Evolutionary conservation across 2,329 filamentous ascomycete genomes (phyloP), one percentile per base, ranked within the genome.

Genomic region (Aspergillus ruber): DNA sequence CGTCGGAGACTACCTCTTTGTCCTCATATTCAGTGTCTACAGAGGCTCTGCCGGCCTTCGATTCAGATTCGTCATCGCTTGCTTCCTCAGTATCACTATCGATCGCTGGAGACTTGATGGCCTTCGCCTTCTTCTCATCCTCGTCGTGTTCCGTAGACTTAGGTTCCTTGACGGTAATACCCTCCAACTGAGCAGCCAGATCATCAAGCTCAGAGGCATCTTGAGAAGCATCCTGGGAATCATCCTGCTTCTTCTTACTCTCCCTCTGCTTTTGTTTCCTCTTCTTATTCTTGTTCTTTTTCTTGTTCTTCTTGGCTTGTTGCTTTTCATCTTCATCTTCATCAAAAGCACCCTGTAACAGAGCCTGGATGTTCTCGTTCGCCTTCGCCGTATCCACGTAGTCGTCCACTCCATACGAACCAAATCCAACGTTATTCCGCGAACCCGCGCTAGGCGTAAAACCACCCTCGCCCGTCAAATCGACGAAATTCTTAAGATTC

Each of bases 11-110:
- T 4, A 49, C 46, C 3, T 54, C 56, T 6, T 67, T 58, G 5
- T 70, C 62, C 0, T 66, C 61, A 50, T 63, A 50, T 48, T 64
- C 43, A 3, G 55, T 47, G 3, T 50, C 46, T 2, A 53, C 55
- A 8, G 67, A 57, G 1, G 58, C 56, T 8, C 67, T 59, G 4
- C 56, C 89, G 44, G 88, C 83, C 0, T 94, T 74, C 53, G 70
- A 78, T 50, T 78, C 83, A 61, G 82, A 80, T 40, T 77, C 71
- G 47, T 74, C 66, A 13, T 74, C 66, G 17, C 74, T 66, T 35
- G 75, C 69, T 15, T 71, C 66, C 17, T 73, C 42, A 13, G 7
- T 15, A 2, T 39, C 17, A 18, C 10, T 18, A 39, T 20, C 9
- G 12, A 15, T 21, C 36, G 36, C 17, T 39, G 10, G 15, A 18